These are phyloP conservation scores for Cercophora scortea DNA, from an alignment of 495 filamentous ascomycete genomes.

Conservation along the genomic window DNA sequence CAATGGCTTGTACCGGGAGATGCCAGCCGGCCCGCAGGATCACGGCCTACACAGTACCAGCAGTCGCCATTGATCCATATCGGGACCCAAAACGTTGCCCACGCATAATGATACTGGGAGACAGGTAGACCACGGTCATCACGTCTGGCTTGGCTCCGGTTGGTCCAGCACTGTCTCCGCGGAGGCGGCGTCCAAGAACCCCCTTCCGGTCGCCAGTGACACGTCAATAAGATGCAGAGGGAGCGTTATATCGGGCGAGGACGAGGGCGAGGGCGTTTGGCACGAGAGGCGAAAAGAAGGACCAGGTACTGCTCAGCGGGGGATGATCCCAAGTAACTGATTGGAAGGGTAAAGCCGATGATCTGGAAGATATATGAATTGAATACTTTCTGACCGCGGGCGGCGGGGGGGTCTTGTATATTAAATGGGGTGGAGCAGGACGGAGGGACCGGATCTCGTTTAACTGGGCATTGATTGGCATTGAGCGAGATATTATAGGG, in stretches of 20 bases:
- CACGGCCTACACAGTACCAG: neutral
- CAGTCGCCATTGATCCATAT: too few relatives aligned
- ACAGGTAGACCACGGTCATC: conserved; percentile 10
- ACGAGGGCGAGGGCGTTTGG: neutral
- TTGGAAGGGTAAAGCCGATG: conserved; percentile 22
- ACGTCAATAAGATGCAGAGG: conserved; percentile 7
- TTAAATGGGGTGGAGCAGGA: conserved; percentile 18
- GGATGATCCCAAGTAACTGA: conserved; percentile 9
- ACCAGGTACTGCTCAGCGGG: conserved; percentile 4
- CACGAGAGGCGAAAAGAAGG: conserved; percentile 7
- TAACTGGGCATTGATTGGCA: conserved; percentile 9
- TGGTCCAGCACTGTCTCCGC: conserved; percentile 5
- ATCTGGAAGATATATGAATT: conserved; percentile 11
- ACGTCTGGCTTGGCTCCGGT: conserved; percentile 9
- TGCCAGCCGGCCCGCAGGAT: neutral
- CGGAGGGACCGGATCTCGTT: conserved; percentile 4
- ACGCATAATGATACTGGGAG: neutral
- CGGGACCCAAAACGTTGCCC: neutral
- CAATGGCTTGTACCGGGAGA: neutral
- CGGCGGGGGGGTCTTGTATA: conserved; percentile 12
- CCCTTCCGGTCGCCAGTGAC: conserved; percentile 6
- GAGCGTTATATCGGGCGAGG: conserved; percentile 1
- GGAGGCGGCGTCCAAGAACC: neutral
- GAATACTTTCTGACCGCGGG: conserved; percentile 4
- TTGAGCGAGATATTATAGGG: conserved; percentile 13